Evolutionary conservation across 164 flowering plant genomes (phyloP).

Genomic region (Vitis rotundifolia): DNA sequence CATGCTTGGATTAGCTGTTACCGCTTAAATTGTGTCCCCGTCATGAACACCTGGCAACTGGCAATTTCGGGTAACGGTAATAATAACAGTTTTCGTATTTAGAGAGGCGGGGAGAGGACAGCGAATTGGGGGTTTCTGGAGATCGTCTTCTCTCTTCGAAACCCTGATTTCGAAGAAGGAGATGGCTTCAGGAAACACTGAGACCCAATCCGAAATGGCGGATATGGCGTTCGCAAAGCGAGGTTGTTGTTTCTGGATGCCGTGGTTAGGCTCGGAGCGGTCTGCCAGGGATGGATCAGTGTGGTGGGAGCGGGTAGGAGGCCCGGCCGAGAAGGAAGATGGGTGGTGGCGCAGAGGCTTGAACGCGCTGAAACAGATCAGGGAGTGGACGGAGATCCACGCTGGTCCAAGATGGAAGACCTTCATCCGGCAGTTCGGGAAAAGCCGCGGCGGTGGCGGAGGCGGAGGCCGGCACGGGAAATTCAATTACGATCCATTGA

Average conservation of each 20-base stretch:
- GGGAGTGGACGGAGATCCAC: conserved; percentile 1
- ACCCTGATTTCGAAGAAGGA: background rate
- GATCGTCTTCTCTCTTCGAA: background rate
- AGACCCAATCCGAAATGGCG: background rate
- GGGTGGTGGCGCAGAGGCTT: conserved; percentile 22
- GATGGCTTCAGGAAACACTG: background rate
- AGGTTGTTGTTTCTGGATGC: conserved; percentile 42
- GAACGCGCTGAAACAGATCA: conserved; percentile 2
- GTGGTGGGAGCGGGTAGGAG: conserved; percentile 35
- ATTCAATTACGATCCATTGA: conserved; percentile 54
- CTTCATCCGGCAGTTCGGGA: conserved; percentile 16
- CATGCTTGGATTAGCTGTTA: too few relatives aligned
- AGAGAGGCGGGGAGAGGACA: background rate
- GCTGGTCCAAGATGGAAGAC: conserved; percentile 10
- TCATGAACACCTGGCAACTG: conserved; percentile 3
- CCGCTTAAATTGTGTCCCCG: too few relatives aligned
- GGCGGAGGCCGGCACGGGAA: conserved; percentile 14
- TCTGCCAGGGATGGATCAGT: conserved; percentile 3
- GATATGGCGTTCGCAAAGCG: conserved; percentile 19
- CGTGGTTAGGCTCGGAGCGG: conserved; percentile 20
- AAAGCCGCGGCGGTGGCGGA: conserved; percentile 8
- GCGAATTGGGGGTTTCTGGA: conserved; percentile 9
- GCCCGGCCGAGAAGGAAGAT: conserved; percentile 21
- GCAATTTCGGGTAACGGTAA: conserved; percentile 6
- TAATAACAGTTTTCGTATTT: background rate